Base-by-base conservation (phyloP, 177 flowering plant genomes). In the Vitis hybrid region DNA sequence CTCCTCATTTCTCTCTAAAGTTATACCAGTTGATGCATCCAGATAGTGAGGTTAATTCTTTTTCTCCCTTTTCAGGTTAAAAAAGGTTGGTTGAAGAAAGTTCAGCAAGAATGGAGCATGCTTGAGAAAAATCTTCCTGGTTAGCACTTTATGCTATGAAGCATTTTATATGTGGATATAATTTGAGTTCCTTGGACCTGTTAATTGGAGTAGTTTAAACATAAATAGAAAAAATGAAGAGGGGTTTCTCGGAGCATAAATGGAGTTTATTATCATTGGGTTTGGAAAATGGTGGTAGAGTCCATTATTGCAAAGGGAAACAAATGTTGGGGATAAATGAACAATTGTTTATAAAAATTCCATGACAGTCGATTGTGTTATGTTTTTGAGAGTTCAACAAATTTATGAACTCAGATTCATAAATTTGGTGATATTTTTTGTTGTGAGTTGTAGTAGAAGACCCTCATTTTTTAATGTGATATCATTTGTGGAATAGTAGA, bases 31-130 rank as follows among this genome's bases (percentile, higher is more conserved):
- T 54, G 10, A 53, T 7, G 10, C 60, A 2, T 60, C 48, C 20
- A 59, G 16, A 29, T 16, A 56, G 15, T 59, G 10, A 8, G 50
- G 65, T 51, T 59, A n/a, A 5, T 65, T 72, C 48, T 61, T 59
- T 70, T 50, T 34, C 6, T 31, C 29, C 29, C 48, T 49, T 60
- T 68, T 39, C 62, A 94, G 97, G 79, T 79, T 22, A 90, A 81
- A 74, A 82, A 80, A 77, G 73, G 79, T 53, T 95, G 99, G 97
- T 54, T 89, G 76, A 93, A 86, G 87, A 95, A 88, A 79, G 90
- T 95, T 68, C 97, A 88, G 68, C 86, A 87, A 63, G 99, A 95
- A 71, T 95, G 99, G 99, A 84, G 81, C 84, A 90, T 88, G 78
- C 78, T 95, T 20, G 82, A 88, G 85, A 83, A 80, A 80, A 80